phyloP scores from a whole-genome alignment of 768 basidiomycete genomes.

The Mrakia hoshinonis region DNA sequence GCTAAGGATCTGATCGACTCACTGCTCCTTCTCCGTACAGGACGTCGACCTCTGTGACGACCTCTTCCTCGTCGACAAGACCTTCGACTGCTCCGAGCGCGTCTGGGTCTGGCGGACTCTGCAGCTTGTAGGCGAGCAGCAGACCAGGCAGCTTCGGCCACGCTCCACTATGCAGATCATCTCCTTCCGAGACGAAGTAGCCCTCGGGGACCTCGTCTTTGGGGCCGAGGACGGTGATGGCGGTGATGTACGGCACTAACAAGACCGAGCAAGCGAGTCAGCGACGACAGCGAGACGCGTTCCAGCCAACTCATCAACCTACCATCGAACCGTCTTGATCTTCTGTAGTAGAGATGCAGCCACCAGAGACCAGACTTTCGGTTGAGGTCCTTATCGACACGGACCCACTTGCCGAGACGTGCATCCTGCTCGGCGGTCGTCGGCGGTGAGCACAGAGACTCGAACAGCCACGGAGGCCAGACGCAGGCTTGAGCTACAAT shows the following conservation, averaged over 20 bases:
- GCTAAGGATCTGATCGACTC: background rate
- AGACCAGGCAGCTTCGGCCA: conserved; percentile 12
- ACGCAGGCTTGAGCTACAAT: conserved; percentile 17
- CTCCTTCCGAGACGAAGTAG: conserved; percentile 8
- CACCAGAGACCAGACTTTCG: conserved; percentile 51
- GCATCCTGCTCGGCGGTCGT: conserved; percentile 65
- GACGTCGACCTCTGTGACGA: conserved; percentile 88
- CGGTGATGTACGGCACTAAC: conserved; percentile 68
- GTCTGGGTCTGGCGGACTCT: background rate
- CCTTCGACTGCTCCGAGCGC: background rate
- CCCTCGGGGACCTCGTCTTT: background rate
- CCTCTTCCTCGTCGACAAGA: conserved; percentile 40
- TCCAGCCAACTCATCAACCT: background rate
- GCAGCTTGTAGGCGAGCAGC: conserved; percentile 21
- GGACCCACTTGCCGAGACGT: conserved; percentile 67
- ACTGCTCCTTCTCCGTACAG: conserved; percentile 63
- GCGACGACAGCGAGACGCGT: background rate
- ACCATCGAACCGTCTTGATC: conserved; percentile 46
- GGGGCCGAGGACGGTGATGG: conserved; percentile 52
- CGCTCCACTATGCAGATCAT: conserved; percentile 18
- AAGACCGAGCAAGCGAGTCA: conserved; percentile 34
- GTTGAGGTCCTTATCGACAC: conserved; percentile 74
- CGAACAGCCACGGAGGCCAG: conserved; percentile 45
- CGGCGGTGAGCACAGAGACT: conserved; percentile 58
- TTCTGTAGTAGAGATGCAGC: conserved; percentile 70